phyloP scores from a whole-genome alignment of 768 basidiomycete species.

The Plicaturopsis crispa region DNA sequence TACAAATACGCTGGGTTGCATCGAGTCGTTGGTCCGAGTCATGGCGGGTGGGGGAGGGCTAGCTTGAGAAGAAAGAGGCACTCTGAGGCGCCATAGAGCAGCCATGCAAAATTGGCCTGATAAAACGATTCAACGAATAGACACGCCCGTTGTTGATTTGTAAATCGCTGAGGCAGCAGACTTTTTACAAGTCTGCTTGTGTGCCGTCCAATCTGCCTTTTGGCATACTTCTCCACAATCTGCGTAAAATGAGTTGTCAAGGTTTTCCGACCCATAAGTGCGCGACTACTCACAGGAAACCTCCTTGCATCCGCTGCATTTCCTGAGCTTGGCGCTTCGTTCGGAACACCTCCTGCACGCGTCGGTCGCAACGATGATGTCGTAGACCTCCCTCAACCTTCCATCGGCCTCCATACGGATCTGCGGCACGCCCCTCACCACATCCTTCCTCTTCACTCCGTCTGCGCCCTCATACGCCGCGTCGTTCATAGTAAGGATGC shows the following conservation, averaged over 20 bases:
- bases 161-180: too few relatives aligned
- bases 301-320: constrained; percentile 20
- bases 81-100: too few relatives aligned
- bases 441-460: constrained; percentile 13
- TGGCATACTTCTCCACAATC: constrained; percentile 21
- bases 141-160: too few relatives aligned
- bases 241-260: constrained; percentile 1
- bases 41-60: too few relatives aligned
- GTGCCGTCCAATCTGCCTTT: constrained; percentile 19
- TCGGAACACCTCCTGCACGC: constrained; percentile 20
- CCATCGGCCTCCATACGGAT: constrained; percentile 14
- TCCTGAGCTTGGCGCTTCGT: constrained; percentile 17
- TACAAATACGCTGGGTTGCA: too few relatives aligned
- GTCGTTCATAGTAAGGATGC: constrained; percentile 18
- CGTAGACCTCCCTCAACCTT: constrained; percentile 6
- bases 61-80: too few relatives aligned
- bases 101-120: too few relatives aligned
- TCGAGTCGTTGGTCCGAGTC: too few relatives aligned
- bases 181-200: background rate
- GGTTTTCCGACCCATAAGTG: background rate
- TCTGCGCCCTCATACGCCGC: constrained; percentile 5
- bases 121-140: too few relatives aligned
- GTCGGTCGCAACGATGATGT: constrained; percentile 20
- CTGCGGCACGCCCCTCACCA: constrained; percentile 12
- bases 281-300: constrained; percentile 18